Base-by-base conservation (phyloP, 306 rosid genomes). In the Fagus sylvatica region DNA sequence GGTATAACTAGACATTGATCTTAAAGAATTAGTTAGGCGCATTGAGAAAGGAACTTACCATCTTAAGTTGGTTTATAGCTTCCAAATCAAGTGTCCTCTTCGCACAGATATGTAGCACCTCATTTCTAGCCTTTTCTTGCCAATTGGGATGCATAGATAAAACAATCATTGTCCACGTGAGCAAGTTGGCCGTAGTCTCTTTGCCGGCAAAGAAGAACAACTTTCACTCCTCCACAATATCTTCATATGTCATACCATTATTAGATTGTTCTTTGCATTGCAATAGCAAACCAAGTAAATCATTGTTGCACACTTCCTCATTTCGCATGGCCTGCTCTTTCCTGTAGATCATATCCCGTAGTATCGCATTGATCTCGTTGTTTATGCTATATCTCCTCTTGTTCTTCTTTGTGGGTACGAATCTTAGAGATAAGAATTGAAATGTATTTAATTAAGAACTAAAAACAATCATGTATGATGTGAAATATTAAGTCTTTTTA, bases 171-270 rank as follows among this genome's bases (percentile, higher is more conserved):
- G 87, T 80, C 90, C 93, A 84, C 6, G 90, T 81, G 11, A 84
- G 89, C 64, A 77, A 75, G 57, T 61, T 61, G 15, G 87, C 70
- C 1, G 90, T 86, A 70, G 90, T 82, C 40, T 82, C 90, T 74
- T 86, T 84, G 72, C 89, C 88, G 40, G 93, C 87, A 32, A 78
- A 82, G 87, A 82, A 83, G 80, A 89, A 74, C 67, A 89, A 51
- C 68, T 89, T 89, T 74, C 90, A 86, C 62, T 89, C 93, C 55
- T 82, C 90, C 54, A 87, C 80, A 74, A 87, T 86, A 9, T 89
- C 87, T 7, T 85, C 87, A 4, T 74, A 49, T 36, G 80, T 83
- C 75, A 89, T 15, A 43, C 76, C 40, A 77, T 80, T 76, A 0
- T 72, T 53, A 6, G 48, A 57, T 54, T 80, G 51, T 46, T 73